phyloP scores from a whole-genome alignment of 2,329 filamentous ascomycete species.

The Fusarium pininemorale region DNA sequence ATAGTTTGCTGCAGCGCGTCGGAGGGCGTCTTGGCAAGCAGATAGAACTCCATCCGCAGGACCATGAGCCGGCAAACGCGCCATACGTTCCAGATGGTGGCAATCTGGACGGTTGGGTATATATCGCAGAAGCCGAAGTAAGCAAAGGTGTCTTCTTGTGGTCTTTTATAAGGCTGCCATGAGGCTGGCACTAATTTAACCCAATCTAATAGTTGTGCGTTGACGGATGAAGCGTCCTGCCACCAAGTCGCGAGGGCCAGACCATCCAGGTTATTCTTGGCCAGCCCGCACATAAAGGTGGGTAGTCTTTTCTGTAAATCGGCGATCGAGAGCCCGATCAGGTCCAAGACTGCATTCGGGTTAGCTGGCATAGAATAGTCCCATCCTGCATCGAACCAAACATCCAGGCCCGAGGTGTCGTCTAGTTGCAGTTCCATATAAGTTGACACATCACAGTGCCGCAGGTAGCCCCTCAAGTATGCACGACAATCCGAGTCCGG shows the following conservation, averaged over 20 bases:
- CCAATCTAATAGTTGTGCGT: background rate
- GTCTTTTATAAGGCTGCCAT: background rate
- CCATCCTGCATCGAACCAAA: background rate
- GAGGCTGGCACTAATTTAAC: background rate
- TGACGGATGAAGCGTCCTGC: background rate
- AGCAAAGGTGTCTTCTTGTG: background rate
- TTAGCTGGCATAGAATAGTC: background rate
- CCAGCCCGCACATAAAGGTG: background rate
- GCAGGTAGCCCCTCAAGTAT: background rate
- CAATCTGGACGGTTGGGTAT: background rate
- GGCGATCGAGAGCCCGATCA: background rate
- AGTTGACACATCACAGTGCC: background rate
- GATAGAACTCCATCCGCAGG: background rate
- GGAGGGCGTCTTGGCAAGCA: background rate
- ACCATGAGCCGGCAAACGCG: background rate
- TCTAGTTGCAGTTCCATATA: background rate
- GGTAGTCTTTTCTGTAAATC: background rate
- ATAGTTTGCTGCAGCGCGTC: background rate
- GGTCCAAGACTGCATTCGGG: background rate
- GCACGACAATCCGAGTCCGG: background rate
- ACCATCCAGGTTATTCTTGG: background rate
- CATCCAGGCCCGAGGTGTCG: background rate
- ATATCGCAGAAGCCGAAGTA: background rate
- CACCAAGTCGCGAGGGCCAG: background rate
- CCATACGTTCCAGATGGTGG: background rate